Evolutionary conservation across 1,284 basidiomycete genomes (phyloP).

Genomic region (Trichosporon sp.): DNA sequence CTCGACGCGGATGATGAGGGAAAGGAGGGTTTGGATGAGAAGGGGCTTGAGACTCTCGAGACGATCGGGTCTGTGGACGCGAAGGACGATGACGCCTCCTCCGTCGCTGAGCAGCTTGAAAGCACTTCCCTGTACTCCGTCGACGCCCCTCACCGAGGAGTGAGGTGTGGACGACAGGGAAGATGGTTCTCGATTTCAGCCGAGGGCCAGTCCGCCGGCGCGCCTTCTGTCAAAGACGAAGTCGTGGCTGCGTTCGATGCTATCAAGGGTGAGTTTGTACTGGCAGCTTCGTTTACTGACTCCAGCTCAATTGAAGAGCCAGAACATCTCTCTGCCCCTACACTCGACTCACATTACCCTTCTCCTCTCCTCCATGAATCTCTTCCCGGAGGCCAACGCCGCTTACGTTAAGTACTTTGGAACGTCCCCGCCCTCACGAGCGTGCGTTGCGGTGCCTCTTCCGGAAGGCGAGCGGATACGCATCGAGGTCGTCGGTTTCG

Average conservation of each 20-base stretch:
- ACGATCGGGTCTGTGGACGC: slow-evolving; percentile 9
- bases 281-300: neutral
- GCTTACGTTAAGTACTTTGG: slow-evolving; percentile 83
- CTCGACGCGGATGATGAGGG: slow-evolving; percentile 34
- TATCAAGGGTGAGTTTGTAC: slow-evolving; percentile 55
- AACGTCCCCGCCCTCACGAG: slow-evolving; percentile 86
- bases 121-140: neutral
- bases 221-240: slow-evolving; percentile 42
- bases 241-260: slow-evolving; percentile 53
- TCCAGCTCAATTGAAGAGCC: slow-evolving; percentile 61
- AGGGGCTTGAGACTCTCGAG: slow-evolving; percentile 31
- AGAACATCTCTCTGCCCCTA: slow-evolving; percentile 62
- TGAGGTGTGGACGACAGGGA: slow-evolving; percentile 36
- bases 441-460: slow-evolving; percentile 80
- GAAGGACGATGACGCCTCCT: neutral
- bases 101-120: neutral
- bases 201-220: slow-evolving; percentile 27
- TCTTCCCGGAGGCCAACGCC: slow-evolving; percentile 73
- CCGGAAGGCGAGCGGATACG: slow-evolving; percentile 64
- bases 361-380: slow-evolving; percentile 76
- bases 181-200: slow-evolving; percentile 49
- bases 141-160: neutral
- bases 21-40: slow-evolving; percentile 40
- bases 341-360: slow-evolving; percentile 79
- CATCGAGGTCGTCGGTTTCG: slow-evolving; percentile 76